These are phyloP conservation scores for Sporothrix sp. DNA, from an alignment of 2,329 filamentous ascomycete genomes.

Conservation along the genomic window DNA sequence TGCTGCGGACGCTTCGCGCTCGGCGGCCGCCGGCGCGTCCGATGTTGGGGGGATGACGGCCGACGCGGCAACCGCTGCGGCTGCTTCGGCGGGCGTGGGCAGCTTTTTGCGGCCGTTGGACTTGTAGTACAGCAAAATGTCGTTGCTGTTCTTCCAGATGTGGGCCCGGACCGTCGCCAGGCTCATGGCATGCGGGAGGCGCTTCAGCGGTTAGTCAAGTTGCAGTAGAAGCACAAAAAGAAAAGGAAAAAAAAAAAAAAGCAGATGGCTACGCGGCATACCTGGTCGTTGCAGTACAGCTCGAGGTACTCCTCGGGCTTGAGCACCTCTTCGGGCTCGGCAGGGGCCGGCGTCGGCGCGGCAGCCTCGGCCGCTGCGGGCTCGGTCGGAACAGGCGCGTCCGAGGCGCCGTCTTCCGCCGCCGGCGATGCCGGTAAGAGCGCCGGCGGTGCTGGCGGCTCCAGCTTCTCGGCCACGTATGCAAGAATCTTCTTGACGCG, in stretches of 20 bases:
- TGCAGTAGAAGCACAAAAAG: not conserved
- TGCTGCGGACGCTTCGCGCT: not conserved
- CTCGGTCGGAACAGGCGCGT: too few relatives aligned
- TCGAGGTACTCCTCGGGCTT: conserved; percentile 90
- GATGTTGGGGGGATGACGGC: not conserved
- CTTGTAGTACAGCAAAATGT: conserved; percentile 85
- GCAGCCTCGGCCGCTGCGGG: not conserved
- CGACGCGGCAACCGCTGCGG: not conserved
- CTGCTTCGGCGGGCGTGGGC: conserved; percentile 23
- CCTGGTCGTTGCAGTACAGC: conserved; percentile 87
- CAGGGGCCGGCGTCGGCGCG: not conserved
- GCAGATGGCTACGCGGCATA: conserved; percentile 26
- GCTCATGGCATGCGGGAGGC: conserved; percentile 74
- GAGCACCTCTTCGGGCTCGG: conserved; percentile 42
- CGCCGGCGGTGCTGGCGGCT: conserved; percentile 31
- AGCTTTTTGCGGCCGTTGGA: conserved; percentile 73
- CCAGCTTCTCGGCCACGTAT: conserved; percentile 88
- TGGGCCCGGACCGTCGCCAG: conserved; percentile 87
- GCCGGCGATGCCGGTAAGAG: not conserved
- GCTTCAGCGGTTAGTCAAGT: conserved; percentile 27
- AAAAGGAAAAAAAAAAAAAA: not conserved
- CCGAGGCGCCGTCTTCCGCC: too few relatives aligned
- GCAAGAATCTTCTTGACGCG: conserved; percentile 87
- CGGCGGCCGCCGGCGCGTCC: not conserved
- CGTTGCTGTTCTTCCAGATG: conserved; percentile 90